Percentiles rank a stretch among this genome's conserved stretches.
Conservation (phyloP, 129 eudicot genomes). For the Smallanthus sonchifolius region DNA sequence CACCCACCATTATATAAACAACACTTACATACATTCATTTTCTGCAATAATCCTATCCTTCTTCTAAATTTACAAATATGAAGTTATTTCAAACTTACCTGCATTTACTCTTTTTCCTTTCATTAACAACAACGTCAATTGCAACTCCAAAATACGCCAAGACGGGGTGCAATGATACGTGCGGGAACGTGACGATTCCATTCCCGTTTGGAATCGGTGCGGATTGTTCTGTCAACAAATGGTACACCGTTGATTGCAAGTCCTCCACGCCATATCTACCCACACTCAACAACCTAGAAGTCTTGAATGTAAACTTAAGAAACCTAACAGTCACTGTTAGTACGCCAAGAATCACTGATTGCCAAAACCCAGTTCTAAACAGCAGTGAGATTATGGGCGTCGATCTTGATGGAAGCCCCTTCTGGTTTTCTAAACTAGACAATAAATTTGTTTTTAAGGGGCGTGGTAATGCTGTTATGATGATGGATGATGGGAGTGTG, state of each 20-base stretch:
- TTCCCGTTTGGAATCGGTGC: slow-evolving; percentile 30
- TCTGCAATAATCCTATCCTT: no score
- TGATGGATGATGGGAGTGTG: background rate
- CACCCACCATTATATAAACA: background rate
- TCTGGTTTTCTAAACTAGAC: slow-evolving; percentile 3
- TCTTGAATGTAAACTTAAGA: background rate
- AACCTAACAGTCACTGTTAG: slow-evolving; percentile 3
- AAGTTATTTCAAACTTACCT: slow-evolving; percentile 8
- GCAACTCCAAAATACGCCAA: background rate
- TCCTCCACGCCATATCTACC: slow-evolving; percentile 13
- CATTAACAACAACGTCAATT: background rate
- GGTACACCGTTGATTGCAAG: slow-evolving; percentile 24
- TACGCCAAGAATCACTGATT: background rate
- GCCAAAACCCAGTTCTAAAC: slow-evolving; percentile 4
- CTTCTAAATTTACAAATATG: background rate
- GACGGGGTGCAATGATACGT: slow-evolving; percentile 8
- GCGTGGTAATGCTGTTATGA: background rate
- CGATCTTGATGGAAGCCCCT: slow-evolving; percentile 5
- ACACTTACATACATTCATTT: background rate
- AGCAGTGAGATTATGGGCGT: background rate
- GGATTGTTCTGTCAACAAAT: background rate
- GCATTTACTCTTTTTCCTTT: background rate
- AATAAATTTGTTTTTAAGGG: background rate
- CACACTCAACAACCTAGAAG: background rate
- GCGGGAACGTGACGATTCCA: slow-evolving; percentile 22